Evolutionary conservation across 176 grass and related monocot species (phyloP).

Genomic region (Phyllostachys edulis): DNA sequence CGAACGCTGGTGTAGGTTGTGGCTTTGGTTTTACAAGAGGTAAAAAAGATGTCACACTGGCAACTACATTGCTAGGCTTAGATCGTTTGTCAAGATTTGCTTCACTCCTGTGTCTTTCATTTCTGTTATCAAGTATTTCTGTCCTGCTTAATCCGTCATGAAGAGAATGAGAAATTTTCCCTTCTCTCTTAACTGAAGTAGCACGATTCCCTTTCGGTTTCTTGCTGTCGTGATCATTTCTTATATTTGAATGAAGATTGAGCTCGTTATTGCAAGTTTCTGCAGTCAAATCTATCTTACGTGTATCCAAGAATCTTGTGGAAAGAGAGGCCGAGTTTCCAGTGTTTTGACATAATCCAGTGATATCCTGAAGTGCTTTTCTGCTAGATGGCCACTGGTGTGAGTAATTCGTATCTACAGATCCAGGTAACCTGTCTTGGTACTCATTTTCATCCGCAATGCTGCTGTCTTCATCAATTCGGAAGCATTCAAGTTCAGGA

Average conservation of each 20-base stretch:
- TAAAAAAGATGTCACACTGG: constrained; percentile 79
- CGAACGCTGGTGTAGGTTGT: constrained; percentile 46
- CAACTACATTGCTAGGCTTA: constrained; percentile 82
- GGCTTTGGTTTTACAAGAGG: constrained; percentile 75
- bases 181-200: constrained; percentile 55
- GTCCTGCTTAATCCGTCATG: constrained; percentile 47
- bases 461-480: constrained; percentile 75
- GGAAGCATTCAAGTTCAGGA: constrained; percentile 69
- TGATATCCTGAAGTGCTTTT: constrained; percentile 59
- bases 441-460: constrained; percentile 57
- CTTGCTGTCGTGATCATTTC: constrained; percentile 41
- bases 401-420: constrained; percentile 6
- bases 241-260: constrained; percentile 28
- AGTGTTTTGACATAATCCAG: constrained; percentile 52
- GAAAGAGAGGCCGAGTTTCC: constrained; percentile 36
- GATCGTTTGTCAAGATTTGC: constrained; percentile 46
- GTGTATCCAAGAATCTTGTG: constrained; percentile 26
- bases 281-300: constrained; percentile 23
- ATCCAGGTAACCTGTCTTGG: constrained; percentile 29
- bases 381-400: constrained; percentile 40
- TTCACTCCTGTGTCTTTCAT: constrained; percentile 48
- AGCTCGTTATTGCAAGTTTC: constrained; percentile 28
- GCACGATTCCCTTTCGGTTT: constrained; percentile 46
- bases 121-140: constrained; percentile 37
- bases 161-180: constrained; percentile 43